A percentile compares a stretch with the other conserved stretches of the same genome.
These are phyloP conservation scores for Yamadazyma taylorii DNA, from an alignment of 1,139 yeast genomes.

Conservation along the genomic window DNA sequence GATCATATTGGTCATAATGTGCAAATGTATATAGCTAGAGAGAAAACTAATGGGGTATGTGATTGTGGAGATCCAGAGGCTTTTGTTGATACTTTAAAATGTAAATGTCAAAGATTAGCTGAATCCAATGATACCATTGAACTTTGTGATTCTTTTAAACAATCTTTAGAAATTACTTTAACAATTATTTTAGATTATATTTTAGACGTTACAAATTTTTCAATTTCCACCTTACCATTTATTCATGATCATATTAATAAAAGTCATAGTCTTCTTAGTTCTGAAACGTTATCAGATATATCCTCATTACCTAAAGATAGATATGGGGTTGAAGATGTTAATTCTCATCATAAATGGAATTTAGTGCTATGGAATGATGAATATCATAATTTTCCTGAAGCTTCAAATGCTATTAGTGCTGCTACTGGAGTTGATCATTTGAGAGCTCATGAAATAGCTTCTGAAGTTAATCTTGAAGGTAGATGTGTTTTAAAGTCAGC, in stretches of 20 bases:
- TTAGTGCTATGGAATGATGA: constrained; percentile 75
- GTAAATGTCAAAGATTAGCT: constrained; percentile 36
- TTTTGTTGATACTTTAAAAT: constrained; percentile 58
- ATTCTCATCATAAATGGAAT: constrained; percentile 34
- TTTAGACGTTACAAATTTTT: constrained; percentile 44
- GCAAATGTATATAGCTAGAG: constrained; percentile 48
- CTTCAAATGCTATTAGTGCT: constrained; percentile 40
- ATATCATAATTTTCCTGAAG: constrained; percentile 55
- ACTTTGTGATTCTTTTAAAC: constrained; percentile 15
- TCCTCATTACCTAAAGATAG: constrained; percentile 28
- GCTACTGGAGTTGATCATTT: constrained; percentile 28
- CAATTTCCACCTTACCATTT: constrained; percentile 36
- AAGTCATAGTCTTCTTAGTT: constrained; percentile 19
- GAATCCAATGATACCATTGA: constrained; percentile 7
- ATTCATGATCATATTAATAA: constrained; percentile 29
- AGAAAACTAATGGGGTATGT: constrained; percentile 63
- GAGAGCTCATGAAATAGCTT: constrained; percentile 34
- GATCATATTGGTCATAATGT: constrained; percentile 71
- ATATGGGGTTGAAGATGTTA: constrained; percentile 30
- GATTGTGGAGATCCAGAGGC: constrained; percentile 94
- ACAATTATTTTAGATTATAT: constrained; percentile 46
- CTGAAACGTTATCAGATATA: constrained; percentile 27
- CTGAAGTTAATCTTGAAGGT: constrained; percentile 35
- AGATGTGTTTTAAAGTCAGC: constrained; percentile 28
- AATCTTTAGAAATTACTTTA: constrained; percentile 32